These are phyloP conservation scores for Tricladium varicosporioides DNA, from an alignment of 2,329 filamentous ascomycete genomes.

Conservation along the genomic window DNA sequence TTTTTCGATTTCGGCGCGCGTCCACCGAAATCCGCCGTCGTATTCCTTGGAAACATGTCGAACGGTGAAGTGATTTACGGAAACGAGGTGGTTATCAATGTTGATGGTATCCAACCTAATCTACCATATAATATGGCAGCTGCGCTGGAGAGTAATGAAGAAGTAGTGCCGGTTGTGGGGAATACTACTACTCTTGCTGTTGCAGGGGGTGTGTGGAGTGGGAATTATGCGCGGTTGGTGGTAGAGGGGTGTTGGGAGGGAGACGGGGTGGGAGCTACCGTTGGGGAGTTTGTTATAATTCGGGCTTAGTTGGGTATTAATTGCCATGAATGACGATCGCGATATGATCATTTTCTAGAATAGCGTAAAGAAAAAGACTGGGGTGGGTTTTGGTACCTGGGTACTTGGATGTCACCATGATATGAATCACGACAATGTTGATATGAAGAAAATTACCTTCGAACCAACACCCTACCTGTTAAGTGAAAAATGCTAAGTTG, in stretches of 20 bases:
- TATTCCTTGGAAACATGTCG: slow-evolving; percentile 49
- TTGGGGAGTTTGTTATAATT: slow-evolving; percentile 48
- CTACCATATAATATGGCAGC: slow-evolving; percentile 26
- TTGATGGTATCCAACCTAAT: slow-evolving; percentile 24
- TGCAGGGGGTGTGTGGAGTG: slow-evolving; percentile 30
- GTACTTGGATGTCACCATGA: too few relatives aligned
- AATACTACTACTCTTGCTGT: slow-evolving; percentile 30
- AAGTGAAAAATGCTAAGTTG: too few relatives aligned
- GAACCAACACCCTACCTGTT: too few relatives aligned
- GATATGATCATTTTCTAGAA: too few relatives aligned
- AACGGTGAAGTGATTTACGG: slow-evolving; percentile 15
- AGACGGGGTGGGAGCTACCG: slow-evolving; percentile 45
- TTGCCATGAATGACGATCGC: too few relatives aligned
- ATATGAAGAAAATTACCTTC: too few relatives aligned
- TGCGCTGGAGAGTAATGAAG: slow-evolving; percentile 6
- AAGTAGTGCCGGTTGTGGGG: slow-evolving; percentile 29
- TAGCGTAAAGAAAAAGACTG: too few relatives aligned
- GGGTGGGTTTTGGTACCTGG: too few relatives aligned
- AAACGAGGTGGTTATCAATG: slow-evolving; percentile 16
- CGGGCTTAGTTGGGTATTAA: neutral
- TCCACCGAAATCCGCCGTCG: slow-evolving; percentile 51
- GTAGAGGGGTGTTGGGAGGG: slow-evolving; percentile 45
- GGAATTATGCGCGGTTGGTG: slow-evolving; percentile 38
- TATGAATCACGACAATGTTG: too few relatives aligned
- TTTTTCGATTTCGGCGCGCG: slow-evolving; percentile 59